phyloP scores from a whole-genome alignment of 2,329 filamentous ascomycete genomes.

The Aspergillus quadricinctus region DNA sequence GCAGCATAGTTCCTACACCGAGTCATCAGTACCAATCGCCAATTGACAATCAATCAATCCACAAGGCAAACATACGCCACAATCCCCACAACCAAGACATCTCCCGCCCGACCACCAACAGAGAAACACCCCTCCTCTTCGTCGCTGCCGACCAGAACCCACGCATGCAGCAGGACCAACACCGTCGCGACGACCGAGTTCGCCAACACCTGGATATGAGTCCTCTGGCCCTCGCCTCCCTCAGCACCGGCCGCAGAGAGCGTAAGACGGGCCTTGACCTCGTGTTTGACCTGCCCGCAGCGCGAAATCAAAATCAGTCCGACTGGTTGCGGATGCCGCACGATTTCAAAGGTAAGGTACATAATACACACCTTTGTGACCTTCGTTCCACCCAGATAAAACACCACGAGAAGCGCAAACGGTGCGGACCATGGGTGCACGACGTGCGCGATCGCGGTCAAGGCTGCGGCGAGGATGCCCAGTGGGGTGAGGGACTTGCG shows the following conservation, averaged over 20 bases:
- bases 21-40: background rate
- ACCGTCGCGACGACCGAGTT: constrained; percentile 79
- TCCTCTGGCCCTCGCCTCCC: constrained; percentile 78
- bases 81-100: constrained; percentile 38
- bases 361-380: constrained; percentile 65
- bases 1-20: constrained; percentile 72
- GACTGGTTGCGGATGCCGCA: background rate
- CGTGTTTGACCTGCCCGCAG: constrained; percentile 67
- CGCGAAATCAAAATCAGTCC: background rate
- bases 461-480: constrained; percentile 66
- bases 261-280: constrained; percentile 77
- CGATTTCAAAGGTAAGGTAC: background rate
- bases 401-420: constrained; percentile 76
- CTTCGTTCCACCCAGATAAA: constrained; percentile 79
- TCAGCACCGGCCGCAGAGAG: constrained; percentile 65
- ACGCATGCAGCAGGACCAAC: constrained; percentile 51
- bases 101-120: constrained; percentile 26
- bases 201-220: constrained; percentile 82
- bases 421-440: constrained; percentile 92
- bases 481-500: constrained; percentile 73
- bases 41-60: no score
- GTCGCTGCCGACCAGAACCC: constrained; percentile 30
- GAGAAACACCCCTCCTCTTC: constrained; percentile 35
- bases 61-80: constrained; percentile 33
- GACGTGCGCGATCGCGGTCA: constrained; percentile 76